These are phyloP conservation scores for Carallia pectinifolia DNA, from an alignment of 345 rosid species.

Conservation along the genomic window DNA sequence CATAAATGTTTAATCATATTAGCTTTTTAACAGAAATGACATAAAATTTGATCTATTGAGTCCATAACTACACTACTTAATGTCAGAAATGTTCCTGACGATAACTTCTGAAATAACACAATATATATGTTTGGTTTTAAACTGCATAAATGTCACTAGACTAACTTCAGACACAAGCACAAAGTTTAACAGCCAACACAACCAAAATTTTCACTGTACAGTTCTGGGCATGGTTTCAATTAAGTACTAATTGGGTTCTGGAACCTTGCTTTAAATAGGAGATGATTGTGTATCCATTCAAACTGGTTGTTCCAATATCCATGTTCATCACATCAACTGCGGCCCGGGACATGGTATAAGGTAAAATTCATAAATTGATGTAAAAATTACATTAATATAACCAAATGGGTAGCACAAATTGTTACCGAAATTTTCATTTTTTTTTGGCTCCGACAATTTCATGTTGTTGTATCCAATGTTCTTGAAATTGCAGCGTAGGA, in stretches of 20 bases:
- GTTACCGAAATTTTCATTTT: too few relatives aligned
- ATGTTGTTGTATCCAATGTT: neutral
- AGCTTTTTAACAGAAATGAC: too few relatives aligned
- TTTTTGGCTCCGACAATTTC: neutral
- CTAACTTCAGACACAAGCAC: constrained; percentile 44
- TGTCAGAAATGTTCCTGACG: constrained; percentile 3
- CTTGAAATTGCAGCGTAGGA: constrained; percentile 52
- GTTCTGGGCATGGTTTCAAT: neutral
- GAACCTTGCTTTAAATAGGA: constrained; percentile 38
- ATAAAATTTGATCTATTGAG: too few relatives aligned
- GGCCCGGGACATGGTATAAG: constrained; percentile 98
- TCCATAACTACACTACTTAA: too few relatives aligned
- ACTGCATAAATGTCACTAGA: constrained; percentile 43
- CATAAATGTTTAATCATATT: too few relatives aligned
- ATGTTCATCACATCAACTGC: constrained; percentile 69
- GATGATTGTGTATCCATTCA: constrained; percentile 94
- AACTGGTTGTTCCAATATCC: constrained; percentile 77
- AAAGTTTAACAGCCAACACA: constrained; percentile 26
- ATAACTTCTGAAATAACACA: neutral
- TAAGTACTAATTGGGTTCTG: neutral
- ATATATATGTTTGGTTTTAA: constrained; percentile 15
- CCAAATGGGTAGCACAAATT: too few relatives aligned
- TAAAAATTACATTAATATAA: neutral
- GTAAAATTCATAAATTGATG: constrained; percentile 27
- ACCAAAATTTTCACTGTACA: constrained; percentile 12